Base-by-base conservation (phyloP, 345 rosid genomes). In the Linum tenue region DNA sequence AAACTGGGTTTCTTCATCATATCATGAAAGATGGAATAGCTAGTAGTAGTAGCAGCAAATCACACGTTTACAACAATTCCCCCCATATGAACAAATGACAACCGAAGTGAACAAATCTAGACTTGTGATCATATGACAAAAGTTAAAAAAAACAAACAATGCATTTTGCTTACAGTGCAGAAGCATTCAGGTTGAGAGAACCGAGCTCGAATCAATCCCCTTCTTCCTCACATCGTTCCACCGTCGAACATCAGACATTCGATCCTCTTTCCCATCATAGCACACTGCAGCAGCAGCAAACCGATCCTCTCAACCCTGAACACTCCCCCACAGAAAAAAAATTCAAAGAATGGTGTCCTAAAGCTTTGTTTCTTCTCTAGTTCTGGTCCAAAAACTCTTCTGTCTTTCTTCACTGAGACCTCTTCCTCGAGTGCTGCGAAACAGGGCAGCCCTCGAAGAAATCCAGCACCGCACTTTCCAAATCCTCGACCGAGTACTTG, bases 361-460 rank as follows among this genome's bases (percentile, higher is more conserved):
- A 67, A 22, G 31, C 31, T 22, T 48, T 15, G 9, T 48, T 48
- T 48, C 14, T 48, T 58, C 56, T 76, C 76, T 76, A 77, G 41
- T 31, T 68, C 4, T 57, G 16, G 38, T 76, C 72, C 77, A 74
- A 84, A 82, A 62, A 77, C 79, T 73, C 74, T 69, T 66, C 66
- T 70, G 73, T 57, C 57, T 69, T 66, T 57, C 75, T 70, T 79
- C 76, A 79, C 73, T 77, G 86, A 64, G 96, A 83, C 75, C 95
- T 83, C 83, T 90, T 86, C 82, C 85, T 86, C 76, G 81, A 72
- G 74, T 84, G 88, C 75, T 83, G 95, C 59, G 97, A 80, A 37
- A 83, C 87, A 37, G 86, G 69, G 73, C 64, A 82, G 41, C 98
- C 98, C 76, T 92, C 98, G 15, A 92, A 92, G 85, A 92, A 87